Conservation (phyloP, 306 rosid genomes). For the Glycine tomentella region DNA sequence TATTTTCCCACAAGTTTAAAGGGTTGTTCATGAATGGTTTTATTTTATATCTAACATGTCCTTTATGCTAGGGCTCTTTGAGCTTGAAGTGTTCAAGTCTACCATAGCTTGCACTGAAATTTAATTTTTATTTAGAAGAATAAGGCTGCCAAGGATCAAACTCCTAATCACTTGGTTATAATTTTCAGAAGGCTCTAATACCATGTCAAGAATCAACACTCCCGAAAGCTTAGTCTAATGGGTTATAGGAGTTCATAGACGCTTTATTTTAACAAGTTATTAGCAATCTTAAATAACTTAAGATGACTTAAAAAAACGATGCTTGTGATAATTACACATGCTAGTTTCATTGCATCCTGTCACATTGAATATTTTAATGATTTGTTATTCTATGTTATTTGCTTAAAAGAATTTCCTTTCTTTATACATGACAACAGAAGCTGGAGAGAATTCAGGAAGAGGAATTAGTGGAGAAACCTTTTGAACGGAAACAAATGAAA, state of each 20-base stretch:
- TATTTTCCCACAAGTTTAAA: not conserved
- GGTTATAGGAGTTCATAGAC: constrained; percentile 7
- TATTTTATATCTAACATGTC: not conserved
- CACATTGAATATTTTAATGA: constrained; percentile 23
- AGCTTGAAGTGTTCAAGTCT: constrained; percentile 1
- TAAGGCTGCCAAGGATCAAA: not conserved
- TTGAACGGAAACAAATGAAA: constrained; percentile 95
- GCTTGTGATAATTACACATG: constrained; percentile 31
- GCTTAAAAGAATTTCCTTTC: constrained; percentile 41
- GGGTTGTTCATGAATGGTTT: not conserved
- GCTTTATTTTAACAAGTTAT: constrained; percentile 3
- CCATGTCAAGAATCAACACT: not conserved
- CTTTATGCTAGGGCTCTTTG: not conserved
- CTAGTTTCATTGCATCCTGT: constrained; percentile 38
- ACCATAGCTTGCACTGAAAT: not conserved
- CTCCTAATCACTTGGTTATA: constrained; percentile 13
- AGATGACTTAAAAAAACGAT: constrained; percentile 20
- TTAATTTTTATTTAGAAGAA: not conserved
- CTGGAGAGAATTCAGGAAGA: constrained; percentile 93
- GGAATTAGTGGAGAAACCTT: constrained; percentile 88
- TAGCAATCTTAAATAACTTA: constrained; percentile 16
- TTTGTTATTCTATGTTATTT: constrained; percentile 37
- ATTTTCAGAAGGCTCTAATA: not conserved
- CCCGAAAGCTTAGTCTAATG: not conserved
- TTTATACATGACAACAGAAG: constrained; percentile 68